These are phyloP conservation scores for Diaporthe sp. DNA, from an alignment of 2,329 filamentous ascomycete species.

Conservation along the genomic window DNA sequence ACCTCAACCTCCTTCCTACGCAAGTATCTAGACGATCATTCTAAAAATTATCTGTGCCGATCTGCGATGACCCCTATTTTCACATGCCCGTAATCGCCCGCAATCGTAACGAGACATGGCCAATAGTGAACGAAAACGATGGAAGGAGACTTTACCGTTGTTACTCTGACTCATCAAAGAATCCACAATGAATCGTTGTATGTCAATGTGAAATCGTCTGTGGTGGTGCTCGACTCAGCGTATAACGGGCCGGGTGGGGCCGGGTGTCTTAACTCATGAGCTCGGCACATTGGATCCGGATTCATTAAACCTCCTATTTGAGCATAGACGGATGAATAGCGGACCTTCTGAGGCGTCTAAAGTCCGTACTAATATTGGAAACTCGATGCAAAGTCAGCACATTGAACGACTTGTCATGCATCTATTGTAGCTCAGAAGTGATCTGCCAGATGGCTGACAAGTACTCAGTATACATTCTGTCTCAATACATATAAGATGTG, in stretches of 20 bases:
- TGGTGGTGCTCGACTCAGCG: background rate
- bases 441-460: background rate
- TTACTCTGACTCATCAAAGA: conserved; percentile 2
- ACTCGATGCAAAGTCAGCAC: background rate
- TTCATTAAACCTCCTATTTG: too few species aligned
- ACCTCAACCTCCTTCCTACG: background rate
- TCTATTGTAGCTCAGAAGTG: background rate
- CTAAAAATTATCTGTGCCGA: background rate
- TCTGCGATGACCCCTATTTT: background rate
- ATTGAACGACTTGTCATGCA: background rate
- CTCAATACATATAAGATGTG: background rate
- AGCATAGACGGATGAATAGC: background rate
- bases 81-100: background rate
- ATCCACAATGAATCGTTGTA: background rate
- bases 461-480: background rate
- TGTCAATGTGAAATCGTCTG: background rate
- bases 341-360: background rate
- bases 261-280: background rate
- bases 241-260: background rate
- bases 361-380: background rate
- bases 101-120: background rate
- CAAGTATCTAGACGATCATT: background rate
- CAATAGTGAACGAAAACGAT: background rate
- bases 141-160: background rate
- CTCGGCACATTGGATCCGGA: background rate